These are phyloP conservation scores for Boletellus deceptivus DNA, from an alignment of 1,284 basidiomycete species.

Conservation along the genomic window DNA sequence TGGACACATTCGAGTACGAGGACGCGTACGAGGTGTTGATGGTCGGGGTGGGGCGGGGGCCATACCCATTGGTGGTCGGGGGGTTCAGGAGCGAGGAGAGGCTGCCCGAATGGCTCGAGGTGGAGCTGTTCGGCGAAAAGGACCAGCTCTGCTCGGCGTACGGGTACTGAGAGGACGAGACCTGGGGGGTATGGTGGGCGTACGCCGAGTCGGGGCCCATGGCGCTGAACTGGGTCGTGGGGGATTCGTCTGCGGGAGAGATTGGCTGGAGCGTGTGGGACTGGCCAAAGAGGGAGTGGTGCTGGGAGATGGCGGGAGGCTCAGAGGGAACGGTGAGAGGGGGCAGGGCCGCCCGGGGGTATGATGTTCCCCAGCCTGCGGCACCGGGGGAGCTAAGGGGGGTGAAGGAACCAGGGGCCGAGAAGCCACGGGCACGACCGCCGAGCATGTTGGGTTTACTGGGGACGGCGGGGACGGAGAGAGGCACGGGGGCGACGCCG, in stretches of 20 bases:
- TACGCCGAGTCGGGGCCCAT: conserved; percentile 43
- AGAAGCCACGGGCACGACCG: conserved; percentile 72
- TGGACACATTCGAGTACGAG: conserved; percentile 63
- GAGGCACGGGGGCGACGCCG: conserved; percentile 59
- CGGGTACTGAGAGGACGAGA: conserved; percentile 56
- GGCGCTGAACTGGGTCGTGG: conserved; percentile 54
- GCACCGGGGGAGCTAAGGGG: conserved; percentile 58
- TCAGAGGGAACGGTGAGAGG: conserved; percentile 80
- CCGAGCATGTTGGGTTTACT: conserved; percentile 40
- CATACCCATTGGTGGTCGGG: conserved; percentile 51
- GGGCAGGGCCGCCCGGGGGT: conserved; percentile 65
- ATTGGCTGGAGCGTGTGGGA: conserved; percentile 64
- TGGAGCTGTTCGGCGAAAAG: conserved; percentile 51
- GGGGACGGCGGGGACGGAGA: conserved; percentile 50
- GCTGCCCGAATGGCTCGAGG: conserved; percentile 65
- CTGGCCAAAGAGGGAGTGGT: conserved; percentile 50
- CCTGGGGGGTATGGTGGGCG: conserved; percentile 40
- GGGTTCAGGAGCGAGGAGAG: conserved; percentile 80
- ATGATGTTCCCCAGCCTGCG: conserved; percentile 56
- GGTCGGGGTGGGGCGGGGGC: conserved; percentile 54
- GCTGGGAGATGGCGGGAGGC: conserved; percentile 55
- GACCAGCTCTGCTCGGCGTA: conserved; percentile 62
- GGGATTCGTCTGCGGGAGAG: conserved; percentile 64
- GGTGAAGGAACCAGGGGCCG: conserved; percentile 73
- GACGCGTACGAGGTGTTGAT: conserved; percentile 70